Evolutionary conservation across 78 protist genomes (phyloP), one percentile per base, ranked within the genome.

Genomic region (Dictyostelium intermedium): DNA sequence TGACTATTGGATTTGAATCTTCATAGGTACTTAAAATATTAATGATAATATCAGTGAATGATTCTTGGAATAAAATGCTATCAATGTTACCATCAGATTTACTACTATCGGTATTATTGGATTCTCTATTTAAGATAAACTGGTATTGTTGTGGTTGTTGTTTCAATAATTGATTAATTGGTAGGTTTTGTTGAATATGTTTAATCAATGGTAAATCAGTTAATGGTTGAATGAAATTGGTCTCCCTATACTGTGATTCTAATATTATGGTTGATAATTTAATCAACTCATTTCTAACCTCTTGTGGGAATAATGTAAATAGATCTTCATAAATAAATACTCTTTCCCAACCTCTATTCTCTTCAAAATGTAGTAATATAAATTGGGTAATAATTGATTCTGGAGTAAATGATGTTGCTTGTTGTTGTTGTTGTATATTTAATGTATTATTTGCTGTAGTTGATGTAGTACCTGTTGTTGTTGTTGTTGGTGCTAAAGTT

Each of bases 331-430:
- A 89, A 35, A 89, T 76, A 45, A 89, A 89, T 60, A 89, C 47
- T 74, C 83, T 89, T 50, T 89, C 94, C 87, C 87, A 80, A 34
- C 94, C 94, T 35, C 74, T 78, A 81, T 89, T 89, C 47, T 80
- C 81, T 35, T 80, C 94, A 69, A 89, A 89, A 66, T 89, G 94
- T 27, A 53, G 69, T n/a, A 89, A 41, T 18, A 89, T 89, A 78
- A 89, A 89, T 80, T 89, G 94, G 5, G 94, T 89, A 1, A 89
- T 20, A 16, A 89, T 89, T 34, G 83, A 63, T 35, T 89, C 94
- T 20, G 94, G 87, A 80, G 87, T 18, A 70, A 66, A 41, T 30
- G 35, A 20, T n/a, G n/a, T 13, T 1, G 32, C 5, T n/a, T 5
- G 32, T 39, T 9, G 72, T 60, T 60, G 72, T 1, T 60, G 39